Percentiles rank a stretch among this genome's conserved stretches.
Evolutionary conservation across 1,139 yeast species (phyloP).

Genomic region (Kluyveromyces sp.): DNA sequence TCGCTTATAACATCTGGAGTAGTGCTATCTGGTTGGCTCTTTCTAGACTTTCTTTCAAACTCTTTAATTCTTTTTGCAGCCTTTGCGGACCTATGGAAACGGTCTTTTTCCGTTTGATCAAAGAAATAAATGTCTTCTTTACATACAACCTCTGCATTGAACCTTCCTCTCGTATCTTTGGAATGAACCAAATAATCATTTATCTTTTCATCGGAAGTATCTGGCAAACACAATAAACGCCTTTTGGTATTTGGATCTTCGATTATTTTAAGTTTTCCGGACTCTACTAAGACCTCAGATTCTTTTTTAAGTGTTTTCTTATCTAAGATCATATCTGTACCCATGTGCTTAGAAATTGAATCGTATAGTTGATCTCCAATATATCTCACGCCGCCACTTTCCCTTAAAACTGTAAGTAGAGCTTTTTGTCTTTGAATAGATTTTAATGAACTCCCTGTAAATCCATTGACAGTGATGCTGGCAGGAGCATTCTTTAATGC

Average conservation of each 20-base stretch:
- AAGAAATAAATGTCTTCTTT: conserved; percentile 29
- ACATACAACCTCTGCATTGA: conserved; percentile 22
- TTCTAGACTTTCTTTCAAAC: conserved; percentile 15
- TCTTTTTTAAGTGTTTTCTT: conserved; percentile 29
- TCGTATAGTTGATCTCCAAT: conserved; percentile 27
- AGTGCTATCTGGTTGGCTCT: neutral
- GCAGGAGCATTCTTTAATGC: conserved; percentile 1
- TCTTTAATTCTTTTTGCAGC: conserved; percentile 28
- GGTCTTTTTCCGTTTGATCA: conserved; percentile 26
- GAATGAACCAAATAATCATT: conserved; percentile 16
- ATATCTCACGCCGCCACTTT: conserved; percentile 25
- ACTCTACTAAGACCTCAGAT: conserved; percentile 20
- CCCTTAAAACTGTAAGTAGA: conserved; percentile 21
- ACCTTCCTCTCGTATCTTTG: conserved; percentile 22
- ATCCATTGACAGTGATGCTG: conserved; percentile 23
- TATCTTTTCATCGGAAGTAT: conserved; percentile 13
- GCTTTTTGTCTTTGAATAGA: conserved; percentile 29
- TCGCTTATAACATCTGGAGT: neutral
- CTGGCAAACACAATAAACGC: conserved; percentile 22
- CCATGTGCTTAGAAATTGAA: conserved; percentile 23
- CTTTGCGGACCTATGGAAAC: conserved; percentile 24
- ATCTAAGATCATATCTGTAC: conserved; percentile 24
- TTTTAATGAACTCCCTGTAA: conserved; percentile 26
- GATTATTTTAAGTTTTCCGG: conserved; percentile 16
- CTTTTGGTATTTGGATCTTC: conserved; percentile 17